Percentiles rank a stretch among this genome's conserved stretches.
These are phyloP conservation scores for Teratosphaeria zuluensis DNA, from an alignment of 2,329 filamentous ascomycete species.

Conservation along the genomic window DNA sequence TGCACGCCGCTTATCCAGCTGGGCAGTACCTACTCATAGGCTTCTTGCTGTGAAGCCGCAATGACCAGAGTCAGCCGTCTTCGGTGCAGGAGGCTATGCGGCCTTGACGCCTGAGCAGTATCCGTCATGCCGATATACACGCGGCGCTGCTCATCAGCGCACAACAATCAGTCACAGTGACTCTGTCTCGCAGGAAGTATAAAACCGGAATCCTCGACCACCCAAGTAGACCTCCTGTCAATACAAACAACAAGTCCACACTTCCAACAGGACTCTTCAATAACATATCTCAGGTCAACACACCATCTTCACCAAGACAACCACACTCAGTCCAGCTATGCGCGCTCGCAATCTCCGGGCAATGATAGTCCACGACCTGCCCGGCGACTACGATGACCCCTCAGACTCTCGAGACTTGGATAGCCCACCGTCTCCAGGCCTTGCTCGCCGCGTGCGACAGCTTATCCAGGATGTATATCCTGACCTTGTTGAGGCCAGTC, in stretches of 20 bases:
- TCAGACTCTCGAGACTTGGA: no score
- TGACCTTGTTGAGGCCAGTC: no score
- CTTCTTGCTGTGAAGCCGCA: no score
- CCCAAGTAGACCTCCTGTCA: neutral
- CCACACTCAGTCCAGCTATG: neutral
- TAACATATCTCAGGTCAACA: neutral
- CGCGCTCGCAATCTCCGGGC: neutral
- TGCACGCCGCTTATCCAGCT: no score
- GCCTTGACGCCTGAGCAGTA: neutral
- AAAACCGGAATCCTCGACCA: neutral
- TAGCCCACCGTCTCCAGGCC: no score
- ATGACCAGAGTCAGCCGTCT: neutral
- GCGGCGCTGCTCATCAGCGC: neutral
- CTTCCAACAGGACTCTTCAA: neutral
- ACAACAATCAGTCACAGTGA: neutral
- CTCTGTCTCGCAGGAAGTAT: neutral
- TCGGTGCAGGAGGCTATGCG: neutral
- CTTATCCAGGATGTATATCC: no score
- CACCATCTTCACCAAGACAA: neutral
- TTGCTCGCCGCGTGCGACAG: no score
- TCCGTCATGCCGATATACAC: neutral
- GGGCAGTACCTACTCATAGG: no score
- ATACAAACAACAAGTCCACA: neutral
- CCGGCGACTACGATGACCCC: neutral
- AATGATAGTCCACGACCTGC: neutral